These are phyloP conservation scores for Quercus suber DNA, from an alignment of 306 rosid species.

Conservation along the genomic window DNA sequence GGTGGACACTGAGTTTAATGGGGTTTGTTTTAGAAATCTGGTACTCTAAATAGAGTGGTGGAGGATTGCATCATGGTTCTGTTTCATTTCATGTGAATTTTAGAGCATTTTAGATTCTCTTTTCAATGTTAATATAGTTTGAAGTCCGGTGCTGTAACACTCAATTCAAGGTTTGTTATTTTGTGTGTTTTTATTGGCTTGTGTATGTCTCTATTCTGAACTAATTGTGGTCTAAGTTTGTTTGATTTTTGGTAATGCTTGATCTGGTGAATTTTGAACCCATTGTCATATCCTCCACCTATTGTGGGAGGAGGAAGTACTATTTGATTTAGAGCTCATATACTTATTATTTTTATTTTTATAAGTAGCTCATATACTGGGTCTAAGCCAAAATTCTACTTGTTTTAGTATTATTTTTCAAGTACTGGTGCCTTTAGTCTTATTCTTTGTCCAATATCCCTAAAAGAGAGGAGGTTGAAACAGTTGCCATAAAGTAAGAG, in stretches of 20 bases:
- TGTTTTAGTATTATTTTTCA: neutral
- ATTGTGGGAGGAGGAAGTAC: too few species aligned
- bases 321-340: too few species aligned
- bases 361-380: too few species aligned
- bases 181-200: neutral
- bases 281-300: too few species aligned
- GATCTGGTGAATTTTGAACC: too few species aligned
- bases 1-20: too few species aligned
- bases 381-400: neutral
- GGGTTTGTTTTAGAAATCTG: too few species aligned
- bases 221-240: neutral
- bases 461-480: neutral
- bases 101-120: neutral
- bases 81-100: neutral
- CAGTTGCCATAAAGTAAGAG: neutral
- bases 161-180: neutral
- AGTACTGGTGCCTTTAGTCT: neutral
- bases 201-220: neutral
- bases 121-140: neutral
- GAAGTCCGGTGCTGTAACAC: neutral
- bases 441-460: neutral
- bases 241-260: too few species aligned
- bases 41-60: too few species aligned
- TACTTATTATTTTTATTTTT: too few species aligned
- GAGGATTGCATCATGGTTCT: neutral